Percentiles rank a stretch among this genome's conserved stretches.
These are phyloP conservation scores for Daldinia loculata DNA, from an alignment of 495 filamentous ascomycete genomes.

Conservation along the genomic window DNA sequence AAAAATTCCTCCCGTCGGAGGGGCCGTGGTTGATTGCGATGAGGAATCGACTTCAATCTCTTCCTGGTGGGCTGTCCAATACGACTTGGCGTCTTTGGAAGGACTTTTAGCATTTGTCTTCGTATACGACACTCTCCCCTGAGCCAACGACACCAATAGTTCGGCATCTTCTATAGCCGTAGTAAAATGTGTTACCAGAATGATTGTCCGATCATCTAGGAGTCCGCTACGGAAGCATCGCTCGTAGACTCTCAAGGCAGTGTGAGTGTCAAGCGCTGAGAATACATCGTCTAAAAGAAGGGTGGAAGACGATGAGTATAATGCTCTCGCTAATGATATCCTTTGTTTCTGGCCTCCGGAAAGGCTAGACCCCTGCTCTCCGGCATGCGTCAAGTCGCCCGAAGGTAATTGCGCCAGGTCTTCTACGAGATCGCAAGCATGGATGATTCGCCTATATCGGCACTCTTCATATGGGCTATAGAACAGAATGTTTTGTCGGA, in stretches of 20 bases:
- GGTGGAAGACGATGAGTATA: neutral
- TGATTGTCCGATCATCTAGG: neutral
- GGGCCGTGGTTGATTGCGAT: slow-evolving; percentile 1
- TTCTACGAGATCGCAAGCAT: neutral
- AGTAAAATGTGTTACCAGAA: slow-evolving; percentile 1
- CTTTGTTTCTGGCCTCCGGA: slow-evolving; percentile 7
- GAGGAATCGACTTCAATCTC: neutral
- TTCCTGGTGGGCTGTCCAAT: neutral
- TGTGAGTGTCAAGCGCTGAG: slow-evolving; percentile 8
- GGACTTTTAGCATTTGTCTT: neutral
- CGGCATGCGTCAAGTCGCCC: neutral
- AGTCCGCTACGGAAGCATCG: neutral
- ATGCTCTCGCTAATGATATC: slow-evolving; percentile 1
- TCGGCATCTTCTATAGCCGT: slow-evolving; percentile 3
- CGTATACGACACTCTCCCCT: neutral
- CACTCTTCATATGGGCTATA: neutral
- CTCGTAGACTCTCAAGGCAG: neutral
- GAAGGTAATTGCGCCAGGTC: neutral
- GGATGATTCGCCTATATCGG: neutral
- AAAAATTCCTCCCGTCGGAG: neutral
- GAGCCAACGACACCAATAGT: neutral
- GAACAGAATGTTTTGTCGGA: neutral
- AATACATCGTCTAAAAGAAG: slow-evolving; percentile 9
- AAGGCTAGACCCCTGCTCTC: slow-evolving; percentile 1
- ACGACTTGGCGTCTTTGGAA: neutral